Evolutionary conservation across 1,284 basidiomycete genomes (phyloP).

Genomic region (Pseudomicrostroma phylloplanum): DNA sequence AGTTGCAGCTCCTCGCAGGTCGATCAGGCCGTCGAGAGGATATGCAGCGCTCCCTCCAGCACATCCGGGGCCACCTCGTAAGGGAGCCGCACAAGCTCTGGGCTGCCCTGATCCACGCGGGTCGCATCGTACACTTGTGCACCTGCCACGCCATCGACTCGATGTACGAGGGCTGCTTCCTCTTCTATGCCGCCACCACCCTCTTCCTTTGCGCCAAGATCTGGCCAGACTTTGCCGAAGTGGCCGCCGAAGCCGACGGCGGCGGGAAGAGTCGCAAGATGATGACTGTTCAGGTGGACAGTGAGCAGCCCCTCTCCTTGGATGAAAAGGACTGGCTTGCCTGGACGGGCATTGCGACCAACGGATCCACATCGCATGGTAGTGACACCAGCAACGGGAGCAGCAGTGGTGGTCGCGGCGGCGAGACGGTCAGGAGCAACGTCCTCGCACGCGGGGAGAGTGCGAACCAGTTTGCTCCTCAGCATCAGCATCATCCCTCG

Average conservation of each 20-base stretch:
- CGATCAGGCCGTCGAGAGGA: neutral
- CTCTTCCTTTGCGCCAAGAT: constrained; percentile 1
- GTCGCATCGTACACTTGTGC: constrained; percentile 3
- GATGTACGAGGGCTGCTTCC: neutral
- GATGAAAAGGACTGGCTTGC: neutral
- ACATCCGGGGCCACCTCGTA: neutral
- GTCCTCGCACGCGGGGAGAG: neutral
- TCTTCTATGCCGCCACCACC: constrained; percentile 8
- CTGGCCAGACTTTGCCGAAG: neutral
- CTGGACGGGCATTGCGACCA: neutral
- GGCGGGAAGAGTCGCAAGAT: neutral
- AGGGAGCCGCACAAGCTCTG: neutral
- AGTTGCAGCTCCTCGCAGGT: constrained; percentile 5
- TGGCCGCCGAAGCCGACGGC: neutral
- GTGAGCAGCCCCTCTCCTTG: neutral
- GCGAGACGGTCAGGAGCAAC: neutral
- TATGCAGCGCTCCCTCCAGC: neutral
- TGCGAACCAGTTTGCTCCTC: neutral
- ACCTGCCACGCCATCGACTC: neutral
- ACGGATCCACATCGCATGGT: neutral
- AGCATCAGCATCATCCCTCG: neutral
- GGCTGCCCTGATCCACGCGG: neutral
- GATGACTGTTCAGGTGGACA: neutral
- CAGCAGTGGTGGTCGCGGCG: neutral
- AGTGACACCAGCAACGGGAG: neutral